Evolutionary conservation across 73 alveolate species (phyloP).

Genomic region (Stentor coeruleus): DNA sequence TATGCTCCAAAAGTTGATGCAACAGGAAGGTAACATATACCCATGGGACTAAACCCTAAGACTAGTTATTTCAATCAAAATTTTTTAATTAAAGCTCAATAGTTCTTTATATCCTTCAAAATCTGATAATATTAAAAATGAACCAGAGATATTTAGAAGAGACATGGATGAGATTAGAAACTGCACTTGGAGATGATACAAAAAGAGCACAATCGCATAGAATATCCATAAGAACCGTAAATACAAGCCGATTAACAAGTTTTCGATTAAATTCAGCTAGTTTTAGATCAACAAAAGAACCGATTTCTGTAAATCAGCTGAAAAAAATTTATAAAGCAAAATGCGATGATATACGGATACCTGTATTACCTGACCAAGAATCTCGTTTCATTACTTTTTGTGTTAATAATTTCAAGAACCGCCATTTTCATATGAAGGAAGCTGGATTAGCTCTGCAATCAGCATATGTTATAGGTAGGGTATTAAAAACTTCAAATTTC

Average conservation of each 20-base stretch:
- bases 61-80: no score
- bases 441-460: background rate
- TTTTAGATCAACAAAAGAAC: no score
- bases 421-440: constrained; percentile 14
- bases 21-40: no score
- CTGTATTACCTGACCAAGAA: constrained; percentile 26
- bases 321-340: constrained; percentile 18
- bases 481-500: constrained; percentile 14
- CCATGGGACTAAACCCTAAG: no score
- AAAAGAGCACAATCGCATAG: background rate
- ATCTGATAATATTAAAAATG: no score
- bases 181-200: background rate
- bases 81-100: no score
- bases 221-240: background rate
- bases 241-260: background rate
- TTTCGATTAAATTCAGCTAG: background rate
- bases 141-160: background rate
- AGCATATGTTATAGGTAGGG: background rate
- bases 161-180: background rate
- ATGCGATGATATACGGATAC: constrained; percentile 25
- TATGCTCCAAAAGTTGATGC: no score
- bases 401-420: background rate
- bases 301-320: background rate
- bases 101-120: no score
- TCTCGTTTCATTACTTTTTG: constrained; percentile 8